Percentiles rank a stretch among this genome's conserved stretches.
Evolutionary conservation across 2,329 filamentous ascomycete genomes (phyloP).

Genomic region (Seiridium cupressi): DNA sequence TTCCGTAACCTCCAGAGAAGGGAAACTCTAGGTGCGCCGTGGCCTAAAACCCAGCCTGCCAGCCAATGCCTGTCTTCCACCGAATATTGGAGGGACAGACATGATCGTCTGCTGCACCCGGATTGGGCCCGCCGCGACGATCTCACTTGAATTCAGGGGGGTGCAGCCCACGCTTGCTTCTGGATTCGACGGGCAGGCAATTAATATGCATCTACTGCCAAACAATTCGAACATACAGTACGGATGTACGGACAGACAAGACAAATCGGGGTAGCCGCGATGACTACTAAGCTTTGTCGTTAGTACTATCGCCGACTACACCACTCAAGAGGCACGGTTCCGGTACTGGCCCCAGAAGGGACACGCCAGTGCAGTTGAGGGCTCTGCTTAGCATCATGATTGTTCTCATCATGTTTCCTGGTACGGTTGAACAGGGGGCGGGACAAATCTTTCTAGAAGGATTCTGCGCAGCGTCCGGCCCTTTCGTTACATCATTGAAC

Average conservation of each 20-base stretch:
- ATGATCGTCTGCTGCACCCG: neutral
- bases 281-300: too few relatives aligned
- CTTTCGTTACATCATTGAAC: neutral
- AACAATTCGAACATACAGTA: too few relatives aligned
- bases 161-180: neutral
- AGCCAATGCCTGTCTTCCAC: neutral
- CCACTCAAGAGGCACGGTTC: too few relatives aligned
- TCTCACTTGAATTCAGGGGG: neutral
- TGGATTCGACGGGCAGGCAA: neutral
- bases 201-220: neutral
- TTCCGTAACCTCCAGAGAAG: neutral
- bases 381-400: too few relatives aligned
- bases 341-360: too few relatives aligned
- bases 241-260: too few relatives aligned
- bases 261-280: too few relatives aligned
- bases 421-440: neutral
- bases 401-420: too few relatives aligned
- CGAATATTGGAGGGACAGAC: neutral
- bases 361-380: too few relatives aligned
- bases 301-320: too few relatives aligned
- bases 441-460: slow-evolving; percentile 5
- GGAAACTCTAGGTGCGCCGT: neutral
- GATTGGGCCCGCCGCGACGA: neutral
- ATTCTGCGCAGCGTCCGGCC: slow-evolving; percentile 5
- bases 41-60: neutral